Evolutionary conservation across 345 rosid species (phyloP).

Genomic region (Xanthoceras sorbifolium): DNA sequence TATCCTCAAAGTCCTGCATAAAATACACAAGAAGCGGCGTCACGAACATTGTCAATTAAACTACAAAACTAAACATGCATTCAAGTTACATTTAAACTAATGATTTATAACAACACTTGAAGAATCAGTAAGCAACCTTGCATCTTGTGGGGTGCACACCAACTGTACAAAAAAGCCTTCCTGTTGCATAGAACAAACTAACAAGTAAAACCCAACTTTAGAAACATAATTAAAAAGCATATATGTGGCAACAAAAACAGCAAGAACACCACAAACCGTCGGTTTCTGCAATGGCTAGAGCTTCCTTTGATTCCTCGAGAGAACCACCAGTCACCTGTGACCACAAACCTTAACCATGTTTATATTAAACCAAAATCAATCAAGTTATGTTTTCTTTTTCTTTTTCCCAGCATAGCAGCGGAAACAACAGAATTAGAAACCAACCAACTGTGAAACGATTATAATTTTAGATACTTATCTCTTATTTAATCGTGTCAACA

Average conservation of each 20-base stretch:
- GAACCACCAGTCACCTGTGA: conserved; percentile 96
- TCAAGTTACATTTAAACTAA: background rate
- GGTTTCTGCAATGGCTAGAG: conserved; percentile 93
- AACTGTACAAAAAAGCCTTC: conserved; percentile 88
- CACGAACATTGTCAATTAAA: conserved; percentile 19
- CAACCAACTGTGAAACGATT: background rate
- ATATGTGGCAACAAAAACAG: background rate
- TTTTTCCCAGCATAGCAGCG: background rate
- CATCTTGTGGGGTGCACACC: conserved; percentile 99
- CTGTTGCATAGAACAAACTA: conserved; percentile 37
- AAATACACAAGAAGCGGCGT: conserved; percentile 8
- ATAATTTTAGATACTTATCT: background rate
- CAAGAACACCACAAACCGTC: conserved; percentile 55
- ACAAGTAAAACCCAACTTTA: background rate
- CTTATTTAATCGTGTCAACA: background rate
- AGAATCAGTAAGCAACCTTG: conserved; percentile 48
- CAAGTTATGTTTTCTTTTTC: background rate
- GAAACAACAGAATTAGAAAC: background rate
- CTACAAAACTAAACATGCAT: conserved; percentile 5
- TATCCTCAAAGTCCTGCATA: conserved; percentile 85
- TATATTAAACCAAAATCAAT: background rate
- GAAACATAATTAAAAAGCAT: background rate
- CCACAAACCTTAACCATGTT: conserved; percentile 11
- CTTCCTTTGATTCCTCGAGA: conserved; percentile 83
- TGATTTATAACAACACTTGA: conserved; percentile 3